phyloP scores from a whole-genome alignment of 306 rosid genomes.

The Prunus dulcis region DNA sequence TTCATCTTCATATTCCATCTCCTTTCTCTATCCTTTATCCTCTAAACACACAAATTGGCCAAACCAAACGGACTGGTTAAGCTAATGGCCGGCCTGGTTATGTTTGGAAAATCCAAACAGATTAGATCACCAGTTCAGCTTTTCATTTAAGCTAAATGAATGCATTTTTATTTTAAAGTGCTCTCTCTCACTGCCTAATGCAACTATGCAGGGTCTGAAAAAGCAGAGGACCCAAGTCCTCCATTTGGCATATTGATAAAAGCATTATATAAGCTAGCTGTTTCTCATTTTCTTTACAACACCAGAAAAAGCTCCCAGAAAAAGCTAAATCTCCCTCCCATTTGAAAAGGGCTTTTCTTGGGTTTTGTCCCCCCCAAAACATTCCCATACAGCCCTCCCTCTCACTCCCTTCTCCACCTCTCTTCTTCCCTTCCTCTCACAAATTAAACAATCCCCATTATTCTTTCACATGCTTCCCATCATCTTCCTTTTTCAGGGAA shows the following conservation, averaged over 20 bases:
- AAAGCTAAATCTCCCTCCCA: not conserved
- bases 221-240: not conserved
- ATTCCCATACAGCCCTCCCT: conserved; percentile 14
- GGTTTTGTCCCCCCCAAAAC: conserved; percentile 6
- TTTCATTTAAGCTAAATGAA: no score
- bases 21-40: no score
- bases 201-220: not conserved
- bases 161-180: no score
- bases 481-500: not conserved
- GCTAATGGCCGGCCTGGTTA: no score
- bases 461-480: not conserved
- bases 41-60: no score
- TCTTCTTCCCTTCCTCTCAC: conserved; percentile 2
- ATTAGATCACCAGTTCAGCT: no score
- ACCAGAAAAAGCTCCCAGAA: conserved; percentile 17
- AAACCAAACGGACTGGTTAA: no score
- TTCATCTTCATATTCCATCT: no score
- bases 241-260: not conserved
- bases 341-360: conserved; percentile 19
- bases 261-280: conserved; percentile 7
- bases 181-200: no score
- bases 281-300: not conserved
- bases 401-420: conserved; percentile 11
- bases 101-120: no score
- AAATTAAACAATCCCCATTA: not conserved